These are phyloP conservation scores for Cladosporium sp. DNA, from an alignment of 2,329 filamentous ascomycete genomes.

Conservation along the genomic window DNA sequence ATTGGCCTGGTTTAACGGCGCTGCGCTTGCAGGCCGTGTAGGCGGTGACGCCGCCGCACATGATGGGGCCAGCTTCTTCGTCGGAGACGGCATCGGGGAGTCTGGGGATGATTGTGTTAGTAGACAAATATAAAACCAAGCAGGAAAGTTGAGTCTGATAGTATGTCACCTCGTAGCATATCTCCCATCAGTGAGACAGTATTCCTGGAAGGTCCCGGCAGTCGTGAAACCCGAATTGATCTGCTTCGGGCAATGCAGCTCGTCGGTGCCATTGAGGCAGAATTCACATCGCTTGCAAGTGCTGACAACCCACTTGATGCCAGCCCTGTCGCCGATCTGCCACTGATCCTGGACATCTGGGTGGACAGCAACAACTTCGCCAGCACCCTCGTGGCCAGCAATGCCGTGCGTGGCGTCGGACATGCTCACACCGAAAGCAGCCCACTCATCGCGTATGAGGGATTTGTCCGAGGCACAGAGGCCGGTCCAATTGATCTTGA, in stretches of 20 bases:
- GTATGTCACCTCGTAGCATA: constrained; percentile 28
- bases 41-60: constrained; percentile 37
- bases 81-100: constrained; percentile 35
- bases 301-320: constrained; percentile 32
- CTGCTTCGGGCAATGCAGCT: constrained; percentile 35
- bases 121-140: background rate
- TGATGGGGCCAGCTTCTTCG: constrained; percentile 36
- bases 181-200: constrained; percentile 31
- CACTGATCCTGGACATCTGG: constrained; percentile 24
- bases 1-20: constrained; percentile 35
- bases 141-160: background rate
- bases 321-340: constrained; percentile 28
- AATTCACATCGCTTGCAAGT: constrained; percentile 29
- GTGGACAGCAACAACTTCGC: constrained; percentile 26
- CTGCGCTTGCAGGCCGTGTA: constrained; percentile 32
- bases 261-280: constrained; percentile 32
- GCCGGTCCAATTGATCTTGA: constrained; percentile 33
- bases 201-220: constrained; percentile 37
- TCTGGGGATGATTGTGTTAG: constrained; percentile 37
- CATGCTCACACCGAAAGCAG: constrained; percentile 29
- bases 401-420: constrained; percentile 24
- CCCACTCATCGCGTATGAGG: constrained; percentile 36
- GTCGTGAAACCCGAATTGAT: constrained; percentile 36
- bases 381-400: constrained; percentile 30
- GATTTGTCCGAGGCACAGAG: constrained; percentile 35